Conservation (phyloP, 176 grass and related monocot species). For the Oryza officinalis region DNA sequence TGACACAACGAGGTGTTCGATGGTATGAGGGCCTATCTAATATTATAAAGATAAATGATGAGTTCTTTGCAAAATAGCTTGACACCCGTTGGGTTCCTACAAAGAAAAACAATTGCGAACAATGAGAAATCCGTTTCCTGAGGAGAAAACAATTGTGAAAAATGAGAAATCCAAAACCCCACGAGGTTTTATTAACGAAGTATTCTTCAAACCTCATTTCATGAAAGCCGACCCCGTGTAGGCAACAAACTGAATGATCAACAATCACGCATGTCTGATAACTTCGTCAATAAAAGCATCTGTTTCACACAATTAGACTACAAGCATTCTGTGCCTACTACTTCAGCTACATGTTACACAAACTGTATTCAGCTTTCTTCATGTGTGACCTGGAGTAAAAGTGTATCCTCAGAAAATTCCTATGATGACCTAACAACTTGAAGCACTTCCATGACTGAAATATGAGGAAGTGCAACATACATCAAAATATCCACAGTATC, state of each 20-base stretch:
- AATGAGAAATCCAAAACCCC: no score
- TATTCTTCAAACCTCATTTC: no score
- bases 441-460: conserved; percentile 30
- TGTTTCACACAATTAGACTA: background rate
- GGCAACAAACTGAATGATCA: background rate
- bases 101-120: no score
- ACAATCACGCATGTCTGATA: background rate
- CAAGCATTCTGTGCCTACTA: background rate
- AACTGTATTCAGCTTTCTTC: background rate
- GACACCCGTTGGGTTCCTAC: no score
- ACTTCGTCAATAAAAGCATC: background rate
- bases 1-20: no score
- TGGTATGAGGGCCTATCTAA: no score
- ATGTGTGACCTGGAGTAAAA: background rate
- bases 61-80: no score
- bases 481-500: background rate
- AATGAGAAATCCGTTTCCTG: no score
- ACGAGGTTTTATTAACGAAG: no score
- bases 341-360: background rate
- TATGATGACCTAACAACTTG: conserved; percentile 20
- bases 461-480: conserved; percentile 13
- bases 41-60: no score
- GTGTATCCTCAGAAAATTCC: background rate
- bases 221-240: no score
- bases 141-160: no score